Conservation (phyloP, 2,329 filamentous ascomycete genomes). For the Penicillium sp. region DNA sequence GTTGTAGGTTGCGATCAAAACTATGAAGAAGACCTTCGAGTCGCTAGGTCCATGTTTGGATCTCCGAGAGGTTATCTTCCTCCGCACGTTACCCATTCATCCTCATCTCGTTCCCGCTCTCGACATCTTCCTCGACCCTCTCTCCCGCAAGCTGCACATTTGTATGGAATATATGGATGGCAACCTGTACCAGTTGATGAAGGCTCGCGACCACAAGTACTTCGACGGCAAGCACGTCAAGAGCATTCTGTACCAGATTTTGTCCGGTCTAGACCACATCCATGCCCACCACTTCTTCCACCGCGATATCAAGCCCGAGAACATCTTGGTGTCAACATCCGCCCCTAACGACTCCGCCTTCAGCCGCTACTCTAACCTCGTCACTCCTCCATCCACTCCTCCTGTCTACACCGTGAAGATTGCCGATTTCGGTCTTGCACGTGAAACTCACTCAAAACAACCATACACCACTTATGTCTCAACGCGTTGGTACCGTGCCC, state of each 20-base stretch:
- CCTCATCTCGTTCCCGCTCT: slow-evolving; percentile 93
- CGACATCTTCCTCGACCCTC: slow-evolving; percentile 96
- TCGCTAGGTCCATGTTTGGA: slow-evolving; percentile 88
- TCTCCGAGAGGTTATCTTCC: slow-evolving; percentile 93
- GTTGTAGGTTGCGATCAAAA: slow-evolving; percentile 91
- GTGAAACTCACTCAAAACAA: slow-evolving; percentile 93
- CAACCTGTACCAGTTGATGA: slow-evolving; percentile 98
- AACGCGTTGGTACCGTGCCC: slow-evolving; percentile 91
- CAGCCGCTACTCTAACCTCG: slow-evolving; percentile 86
- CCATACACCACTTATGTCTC: slow-evolving; percentile 99
- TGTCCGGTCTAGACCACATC: slow-evolving; percentile 94
- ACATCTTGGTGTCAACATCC: slow-evolving; percentile 94
- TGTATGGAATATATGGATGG: slow-evolving; percentile 99
- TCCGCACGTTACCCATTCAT: slow-evolving; percentile 84
- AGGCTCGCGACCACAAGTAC: slow-evolving; percentile 91
- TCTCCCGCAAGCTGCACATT: slow-evolving; percentile 95
- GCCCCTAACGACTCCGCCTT: slow-evolving; percentile 85
- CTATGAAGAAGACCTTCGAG: slow-evolving; percentile 99
- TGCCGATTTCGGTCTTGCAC: slow-evolving; percentile 94
- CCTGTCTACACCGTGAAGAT: slow-evolving; percentile 96
- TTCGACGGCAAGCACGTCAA: slow-evolving; percentile 91
- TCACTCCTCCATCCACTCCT: slow-evolving; percentile 93
- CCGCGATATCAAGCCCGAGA: slow-evolving; percentile 98
- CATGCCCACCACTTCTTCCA: slow-evolving; percentile 98
- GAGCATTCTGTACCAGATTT: slow-evolving; percentile 96